phyloP scores from a whole-genome alignment of 2,329 filamentous ascomycete species.

The Alternaria novae-zelandiae region DNA sequence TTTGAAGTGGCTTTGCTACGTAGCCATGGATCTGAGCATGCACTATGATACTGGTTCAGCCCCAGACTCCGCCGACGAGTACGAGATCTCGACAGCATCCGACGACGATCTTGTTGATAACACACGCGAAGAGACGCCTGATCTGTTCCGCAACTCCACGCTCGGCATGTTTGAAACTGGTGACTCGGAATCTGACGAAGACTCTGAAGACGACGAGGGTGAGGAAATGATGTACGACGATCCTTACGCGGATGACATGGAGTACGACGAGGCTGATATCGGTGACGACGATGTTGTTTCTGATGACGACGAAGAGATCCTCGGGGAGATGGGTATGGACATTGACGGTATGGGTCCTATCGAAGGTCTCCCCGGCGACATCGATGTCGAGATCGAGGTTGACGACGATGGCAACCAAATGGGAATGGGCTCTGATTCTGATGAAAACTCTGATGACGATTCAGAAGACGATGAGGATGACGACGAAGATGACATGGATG shows the following conservation, averaged over 20 bases:
- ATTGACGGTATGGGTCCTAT: conserved; percentile 78
- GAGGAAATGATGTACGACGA: conserved; percentile 83
- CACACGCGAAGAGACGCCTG: conserved; percentile 80
- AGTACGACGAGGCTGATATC: conserved; percentile 79
- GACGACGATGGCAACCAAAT: conserved; percentile 68
- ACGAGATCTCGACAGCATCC: conserved; percentile 91
- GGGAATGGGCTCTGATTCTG: conserved; percentile 62
- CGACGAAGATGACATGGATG: conserved; percentile 49
- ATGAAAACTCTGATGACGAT: conserved; percentile 62
- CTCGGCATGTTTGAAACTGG: conserved; percentile 91
- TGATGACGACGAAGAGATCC: conserved; percentile 85
- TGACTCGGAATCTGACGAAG: conserved; percentile 80
- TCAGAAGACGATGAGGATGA: conserved; percentile 63
- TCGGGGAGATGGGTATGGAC: conserved; percentile 66
- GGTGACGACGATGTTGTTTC: conserved; percentile 76
- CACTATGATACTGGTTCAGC: conserved; percentile 74
- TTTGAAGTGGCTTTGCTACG: conserved; percentile 83
- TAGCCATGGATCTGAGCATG: conserved; percentile 84
- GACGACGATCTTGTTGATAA: conserved; percentile 84
- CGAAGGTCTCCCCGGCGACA: conserved; percentile 67
- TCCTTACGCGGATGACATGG: conserved; percentile 88
- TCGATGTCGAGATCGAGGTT: conserved; percentile 87
- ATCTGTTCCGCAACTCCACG: conserved; percentile 95
- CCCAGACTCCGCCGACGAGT: conserved; percentile 73
- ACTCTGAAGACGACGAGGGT: conserved; percentile 64